These are phyloP conservation scores for Populus hybrid DNA, from an alignment of 441 rosid species.

Conservation along the genomic window DNA sequence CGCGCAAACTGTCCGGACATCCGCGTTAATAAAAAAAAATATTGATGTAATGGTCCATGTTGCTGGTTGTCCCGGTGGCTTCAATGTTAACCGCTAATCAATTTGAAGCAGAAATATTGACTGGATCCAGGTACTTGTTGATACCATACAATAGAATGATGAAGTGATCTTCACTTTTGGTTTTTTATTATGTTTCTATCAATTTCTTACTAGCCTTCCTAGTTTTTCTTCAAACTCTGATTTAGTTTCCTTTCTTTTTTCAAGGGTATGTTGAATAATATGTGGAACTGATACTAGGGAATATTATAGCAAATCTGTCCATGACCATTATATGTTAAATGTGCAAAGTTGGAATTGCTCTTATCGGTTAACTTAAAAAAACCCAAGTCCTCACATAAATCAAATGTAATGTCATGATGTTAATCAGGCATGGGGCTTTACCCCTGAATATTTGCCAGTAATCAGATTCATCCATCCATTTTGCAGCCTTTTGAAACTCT, in stretches of 20 bases:
- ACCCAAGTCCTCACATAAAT: too few species aligned
- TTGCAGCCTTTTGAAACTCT: too few species aligned
- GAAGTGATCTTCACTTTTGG: neutral
- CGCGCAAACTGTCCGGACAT: too few species aligned
- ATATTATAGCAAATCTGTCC: neutral
- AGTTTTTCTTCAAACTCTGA: too few species aligned
- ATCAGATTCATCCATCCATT: too few species aligned
- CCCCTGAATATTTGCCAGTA: too few species aligned
- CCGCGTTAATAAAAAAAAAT: neutral
- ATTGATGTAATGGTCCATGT: slow-evolving; percentile 13
- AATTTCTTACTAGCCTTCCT: too few species aligned
- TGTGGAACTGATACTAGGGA: neutral
- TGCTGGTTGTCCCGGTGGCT: slow-evolving; percentile 94
- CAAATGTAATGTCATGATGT: too few species aligned
- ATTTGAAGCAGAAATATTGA: slow-evolving; percentile 92
- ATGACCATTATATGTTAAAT: neutral
- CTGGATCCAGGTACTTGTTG: slow-evolving; percentile 66
- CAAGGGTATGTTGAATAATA: neutral
- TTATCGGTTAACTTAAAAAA: too few species aligned
- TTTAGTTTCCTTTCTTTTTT: too few species aligned
- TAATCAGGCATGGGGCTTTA: too few species aligned
- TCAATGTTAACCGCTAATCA: slow-evolving; percentile 99
- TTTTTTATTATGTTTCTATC: neutral
- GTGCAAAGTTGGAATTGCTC: neutral
- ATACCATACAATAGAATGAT: neutral